Conservation (phyloP, 2,329 filamentous ascomycete species). For the Didymella arachidicola region DNA sequence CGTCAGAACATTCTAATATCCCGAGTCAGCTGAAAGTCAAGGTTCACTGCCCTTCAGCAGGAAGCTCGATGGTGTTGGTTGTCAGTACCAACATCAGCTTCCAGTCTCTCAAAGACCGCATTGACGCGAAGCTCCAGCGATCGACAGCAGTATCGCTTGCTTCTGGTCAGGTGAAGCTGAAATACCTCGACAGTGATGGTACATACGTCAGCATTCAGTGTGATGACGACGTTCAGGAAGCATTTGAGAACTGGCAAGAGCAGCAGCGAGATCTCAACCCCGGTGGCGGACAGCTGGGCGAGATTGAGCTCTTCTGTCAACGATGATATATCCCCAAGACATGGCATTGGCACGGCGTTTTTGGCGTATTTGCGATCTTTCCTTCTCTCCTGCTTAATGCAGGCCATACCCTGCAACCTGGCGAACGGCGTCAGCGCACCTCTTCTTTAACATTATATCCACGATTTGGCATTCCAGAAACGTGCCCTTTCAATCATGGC, state of each 20-base stretch:
- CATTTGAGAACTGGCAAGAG: slow-evolving; percentile 93
- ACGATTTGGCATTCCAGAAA: slow-evolving; percentile 15
- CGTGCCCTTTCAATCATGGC: slow-evolving; percentile 13
- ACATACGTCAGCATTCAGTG: slow-evolving; percentile 93
- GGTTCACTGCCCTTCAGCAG: slow-evolving; percentile 79
- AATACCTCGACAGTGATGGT: slow-evolving; percentile 84
- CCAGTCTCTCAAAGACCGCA: slow-evolving; percentile 90
- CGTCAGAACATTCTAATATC: slow-evolving; percentile 49
- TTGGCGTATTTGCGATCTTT: slow-evolving; percentile 5
- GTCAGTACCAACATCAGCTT: slow-evolving; percentile 96
- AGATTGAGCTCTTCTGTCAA: slow-evolving; percentile 72
- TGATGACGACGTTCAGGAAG: slow-evolving; percentile 95
- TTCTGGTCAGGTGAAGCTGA: slow-evolving; percentile 81
- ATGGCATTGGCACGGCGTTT: slow-evolving; percentile 19
- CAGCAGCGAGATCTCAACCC: slow-evolving; percentile 68
- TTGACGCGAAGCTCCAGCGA: slow-evolving; percentile 90
- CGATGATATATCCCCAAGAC: slow-evolving; percentile 32
- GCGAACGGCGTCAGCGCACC: slow-evolving; percentile 17
- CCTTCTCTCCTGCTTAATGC: slow-evolving; percentile 8
- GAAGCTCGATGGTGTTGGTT: slow-evolving; percentile 93
- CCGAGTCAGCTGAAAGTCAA: slow-evolving; percentile 91
- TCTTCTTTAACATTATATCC: slow-evolving; percentile 21
- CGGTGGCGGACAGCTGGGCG: slow-evolving; percentile 75
- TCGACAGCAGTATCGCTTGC: slow-evolving; percentile 86
- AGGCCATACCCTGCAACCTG: slow-evolving; percentile 10